Percentiles rank a stretch among this genome's conserved stretches.
Evolutionary conservation across 441 rosid genomes (phyloP).

Genomic region (Manihot esculenta): DNA sequence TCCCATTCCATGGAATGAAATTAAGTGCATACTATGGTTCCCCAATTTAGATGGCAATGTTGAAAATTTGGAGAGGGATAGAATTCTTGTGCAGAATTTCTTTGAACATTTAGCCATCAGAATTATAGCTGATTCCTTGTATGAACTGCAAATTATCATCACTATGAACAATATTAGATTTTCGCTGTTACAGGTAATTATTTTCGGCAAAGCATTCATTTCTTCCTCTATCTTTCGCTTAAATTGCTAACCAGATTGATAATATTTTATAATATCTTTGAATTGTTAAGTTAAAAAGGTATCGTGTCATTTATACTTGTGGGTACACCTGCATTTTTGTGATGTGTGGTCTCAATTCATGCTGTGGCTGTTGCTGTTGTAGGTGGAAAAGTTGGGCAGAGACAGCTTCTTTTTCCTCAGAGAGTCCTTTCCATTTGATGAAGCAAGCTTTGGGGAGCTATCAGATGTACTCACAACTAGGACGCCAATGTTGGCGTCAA

Average conservation of each 20-base stretch:
- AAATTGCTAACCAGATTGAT: neutral
- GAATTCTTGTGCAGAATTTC: conserved; percentile 54
- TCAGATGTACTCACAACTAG: conserved; percentile 32
- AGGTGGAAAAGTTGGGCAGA: conserved; percentile 83
- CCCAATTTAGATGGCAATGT: conserved; percentile 49
- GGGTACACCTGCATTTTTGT: neutral
- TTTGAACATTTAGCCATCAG: conserved; percentile 75
- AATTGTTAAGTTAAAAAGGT: no score
- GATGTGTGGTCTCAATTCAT: conserved; percentile 3
- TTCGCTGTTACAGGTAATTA: conserved; percentile 68
- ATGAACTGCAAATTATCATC: conserved; percentile 53
- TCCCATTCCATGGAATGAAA: conserved; percentile 68
- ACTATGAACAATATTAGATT: conserved; percentile 79
- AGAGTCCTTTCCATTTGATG: conserved; percentile 67
- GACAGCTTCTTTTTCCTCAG: conserved; percentile 80
- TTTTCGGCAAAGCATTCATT: conserved; percentile 9
- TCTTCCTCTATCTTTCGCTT: conserved; percentile 3
- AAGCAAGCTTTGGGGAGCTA: conserved; percentile 62
- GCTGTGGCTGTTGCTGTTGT: conserved; percentile 13
- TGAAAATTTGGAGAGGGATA: conserved; percentile 55
- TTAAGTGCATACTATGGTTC: conserved; percentile 71
- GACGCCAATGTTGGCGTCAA: conserved; percentile 60
- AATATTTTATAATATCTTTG: neutral
- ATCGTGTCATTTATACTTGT: no score
- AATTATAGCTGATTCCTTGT: conserved; percentile 54